These are phyloP conservation scores for Huiozyma sinensis DNA, from an alignment of 805 yeast species.

Conservation along the genomic window DNA sequence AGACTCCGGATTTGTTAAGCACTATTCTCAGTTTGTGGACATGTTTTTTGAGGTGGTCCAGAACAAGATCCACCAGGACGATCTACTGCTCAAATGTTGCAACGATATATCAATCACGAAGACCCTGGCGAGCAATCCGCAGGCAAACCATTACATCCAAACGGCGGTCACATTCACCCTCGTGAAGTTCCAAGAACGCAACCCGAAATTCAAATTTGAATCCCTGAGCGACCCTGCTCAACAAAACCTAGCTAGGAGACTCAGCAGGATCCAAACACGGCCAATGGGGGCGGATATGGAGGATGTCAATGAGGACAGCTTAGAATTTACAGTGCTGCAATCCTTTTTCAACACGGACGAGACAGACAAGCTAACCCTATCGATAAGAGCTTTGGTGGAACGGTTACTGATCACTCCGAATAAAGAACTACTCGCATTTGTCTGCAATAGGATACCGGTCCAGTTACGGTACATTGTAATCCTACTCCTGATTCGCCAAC, in stretches of 20 bases:
- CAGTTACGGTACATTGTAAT: constrained; percentile 62
- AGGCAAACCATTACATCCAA: constrained; percentile 17
- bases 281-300: constrained; percentile 17
- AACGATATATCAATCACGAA: constrained; percentile 22
- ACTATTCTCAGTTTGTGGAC: constrained; percentile 32
- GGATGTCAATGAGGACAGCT: constrained; percentile 18
- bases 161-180: constrained; percentile 19
- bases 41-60: constrained; percentile 21
- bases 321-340: constrained; percentile 36
- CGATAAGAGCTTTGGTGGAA: constrained; percentile 43
- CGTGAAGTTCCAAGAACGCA: constrained; percentile 18
- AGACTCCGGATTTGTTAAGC: constrained; percentile 44
- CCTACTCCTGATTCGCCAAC: constrained; percentile 33
- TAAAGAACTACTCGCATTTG: constrained; percentile 42
- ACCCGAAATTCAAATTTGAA: constrained; percentile 14
- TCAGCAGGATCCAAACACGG: constrained; percentile 26
- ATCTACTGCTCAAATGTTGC: constrained; percentile 23
- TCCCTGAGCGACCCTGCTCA: constrained; percentile 6
- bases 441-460: constrained; percentile 72
- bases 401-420: constrained; percentile 31
- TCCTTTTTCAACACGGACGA: constrained; percentile 55
- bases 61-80: constrained; percentile 20
- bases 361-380: constrained; percentile 46
- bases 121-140: constrained; percentile 22
- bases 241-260: constrained; percentile 13